phyloP scores from a whole-genome alignment of 2,329 filamentous ascomycete genomes.

The Diaporthe longicolla region DNA sequence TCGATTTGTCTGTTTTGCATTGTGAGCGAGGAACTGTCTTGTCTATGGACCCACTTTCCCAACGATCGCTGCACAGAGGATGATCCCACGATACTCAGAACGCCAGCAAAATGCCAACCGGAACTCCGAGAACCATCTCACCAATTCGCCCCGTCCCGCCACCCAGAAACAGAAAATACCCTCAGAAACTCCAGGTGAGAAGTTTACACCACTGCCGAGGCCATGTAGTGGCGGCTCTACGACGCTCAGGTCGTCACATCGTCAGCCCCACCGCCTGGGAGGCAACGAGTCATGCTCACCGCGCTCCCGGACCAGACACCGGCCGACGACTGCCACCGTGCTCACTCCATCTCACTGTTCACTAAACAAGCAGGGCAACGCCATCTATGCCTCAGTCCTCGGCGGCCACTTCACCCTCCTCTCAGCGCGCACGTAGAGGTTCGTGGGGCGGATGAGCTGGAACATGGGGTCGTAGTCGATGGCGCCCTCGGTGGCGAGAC shows the following conservation, averaged over 20 bases:
- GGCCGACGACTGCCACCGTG: neutral
- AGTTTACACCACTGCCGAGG: neutral
- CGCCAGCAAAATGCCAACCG: slow-evolving; percentile 12
- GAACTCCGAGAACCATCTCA: slow-evolving; percentile 7
- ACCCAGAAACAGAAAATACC: neutral
- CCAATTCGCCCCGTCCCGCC: neutral
- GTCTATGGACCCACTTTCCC: neutral
- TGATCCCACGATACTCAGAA: neutral
- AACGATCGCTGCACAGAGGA: neutral
- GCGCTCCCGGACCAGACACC: neutral
- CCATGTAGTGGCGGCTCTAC: neutral
- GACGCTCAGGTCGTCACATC: slow-evolving; percentile 22
- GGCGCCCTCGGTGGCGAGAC: slow-evolving; percentile 61
- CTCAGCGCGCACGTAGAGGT: slow-evolving; percentile 66
- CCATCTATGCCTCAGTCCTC: slow-evolving; percentile 31
- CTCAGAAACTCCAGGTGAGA: slow-evolving; percentile 8
- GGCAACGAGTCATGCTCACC: neutral
- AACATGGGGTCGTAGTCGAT: slow-evolving; percentile 73
- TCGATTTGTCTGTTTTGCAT: neutral
- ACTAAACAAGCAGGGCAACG: neutral
- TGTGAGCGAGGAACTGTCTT: neutral
- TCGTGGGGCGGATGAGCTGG: slow-evolving; percentile 69
- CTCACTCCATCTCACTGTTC: neutral
- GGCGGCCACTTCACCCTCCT: slow-evolving; percentile 64
- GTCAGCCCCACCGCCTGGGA: neutral